Evolutionary conservation across 352 stramenopile genomes (phyloP), one percentile per base, ranked within the genome.

Genomic region (Discostella stelligera): DNA sequence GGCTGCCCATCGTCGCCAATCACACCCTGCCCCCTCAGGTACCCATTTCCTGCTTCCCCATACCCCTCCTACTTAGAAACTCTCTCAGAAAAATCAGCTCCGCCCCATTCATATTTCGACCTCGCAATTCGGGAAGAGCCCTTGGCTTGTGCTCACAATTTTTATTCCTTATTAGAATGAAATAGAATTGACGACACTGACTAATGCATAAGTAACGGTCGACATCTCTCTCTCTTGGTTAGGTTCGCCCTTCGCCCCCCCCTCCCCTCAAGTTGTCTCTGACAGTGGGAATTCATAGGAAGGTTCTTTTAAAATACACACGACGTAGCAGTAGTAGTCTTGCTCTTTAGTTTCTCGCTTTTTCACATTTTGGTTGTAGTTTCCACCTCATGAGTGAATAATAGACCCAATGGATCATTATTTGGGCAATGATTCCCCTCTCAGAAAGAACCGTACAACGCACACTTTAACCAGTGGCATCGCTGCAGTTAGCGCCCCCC

Each of bases 71-170:
- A 18, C 55, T 37, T 25, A 0, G 2, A 27, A 18, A 44, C 30
- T 64, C 55, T 23, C 55, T 64, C 55, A n/a, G 55, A 46, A n/a
- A 44, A 44, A 44, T 14, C 4, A 44, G 37, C 37, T 44, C 37
- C 37, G 37, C 37, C 37, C 37, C 7, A 14, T 2, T 10, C 37
- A 14, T 14, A 10, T 14, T 44, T 44, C 11, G 37, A 10, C 11
- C 37, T 13, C 37, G 3, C 37, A 44, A 11, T 44, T 10, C 3
- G 37, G 37, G 13, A 44, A 8, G 13, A 8, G 3, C 37, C 37
- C 4, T 44, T 44, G 2, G 37, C 37, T 10, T 44, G 4, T 44
- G 37, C 7, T 44, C 9, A 41, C 32, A 44, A 44, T 44, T 44
- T 14, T 3, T 14, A 14, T 44, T 44, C 37, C 37, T 44, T 44